These are phyloP conservation scores for Xylaria sp. DNA, from an alignment of 2,329 filamentous ascomycete species.

Conservation along the genomic window DNA sequence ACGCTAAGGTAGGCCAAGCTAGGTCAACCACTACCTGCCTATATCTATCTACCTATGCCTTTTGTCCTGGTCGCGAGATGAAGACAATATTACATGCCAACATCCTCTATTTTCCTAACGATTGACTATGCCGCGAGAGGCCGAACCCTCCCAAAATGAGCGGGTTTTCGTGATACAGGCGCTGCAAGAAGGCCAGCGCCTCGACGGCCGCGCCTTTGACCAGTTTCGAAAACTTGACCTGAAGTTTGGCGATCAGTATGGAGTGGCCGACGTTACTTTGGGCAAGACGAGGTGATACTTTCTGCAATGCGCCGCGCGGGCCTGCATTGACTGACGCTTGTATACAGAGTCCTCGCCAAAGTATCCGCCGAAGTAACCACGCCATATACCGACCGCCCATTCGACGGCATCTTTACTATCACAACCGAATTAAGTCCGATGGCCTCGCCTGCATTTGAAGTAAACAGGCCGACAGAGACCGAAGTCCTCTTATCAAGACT, in stretches of 20 bases:
- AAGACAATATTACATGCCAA: conserved; percentile 27
- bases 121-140: conserved; percentile 83
- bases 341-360: conserved; percentile 74
- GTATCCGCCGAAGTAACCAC: conserved; percentile 88
- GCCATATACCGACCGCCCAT: conserved; percentile 85
- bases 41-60: background rate
- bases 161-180: conserved; percentile 84
- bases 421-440: conserved; percentile 90
- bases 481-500: conserved; percentile 86
- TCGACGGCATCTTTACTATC: conserved; percentile 95
- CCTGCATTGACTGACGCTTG: conserved; percentile 26
- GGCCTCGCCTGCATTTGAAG: conserved; percentile 88
- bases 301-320: background rate
- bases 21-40: background rate
- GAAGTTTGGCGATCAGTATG: conserved; percentile 88
- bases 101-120: conserved; percentile 17
- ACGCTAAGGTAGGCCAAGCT: conserved; percentile 1
- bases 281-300: conserved; percentile 81
- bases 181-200: conserved; percentile 76
- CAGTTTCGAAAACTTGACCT: conserved; percentile 79
- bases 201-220: conserved; percentile 84
- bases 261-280: conserved; percentile 82
- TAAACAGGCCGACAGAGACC: conserved; percentile 79
- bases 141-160: conserved; percentile 87
- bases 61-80: conserved; percentile 23